Evolutionary conservation across 805 yeast genomes (phyloP), one percentile per base, ranked within the genome.

Genomic region (Candida suzukii): DNA sequence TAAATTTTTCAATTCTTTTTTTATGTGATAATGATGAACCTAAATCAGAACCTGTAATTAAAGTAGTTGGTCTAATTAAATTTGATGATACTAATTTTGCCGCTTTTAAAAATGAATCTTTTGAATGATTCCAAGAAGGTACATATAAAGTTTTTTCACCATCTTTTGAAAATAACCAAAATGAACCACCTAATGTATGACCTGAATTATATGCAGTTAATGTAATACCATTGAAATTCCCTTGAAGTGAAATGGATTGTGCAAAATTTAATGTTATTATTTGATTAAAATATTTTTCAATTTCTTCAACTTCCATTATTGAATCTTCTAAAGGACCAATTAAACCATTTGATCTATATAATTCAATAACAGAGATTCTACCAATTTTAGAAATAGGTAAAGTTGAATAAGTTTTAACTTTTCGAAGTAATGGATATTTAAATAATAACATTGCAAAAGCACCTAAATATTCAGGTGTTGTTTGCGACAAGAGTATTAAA

Each of bases 121-220:
- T 80, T 1, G 97, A 81, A 57, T 93, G 98, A 58, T 90, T 91
- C 98, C 98, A 93, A 35, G 84, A 78, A 2, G 93, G 88, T 0
- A 96, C 95, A 59, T 88, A 87, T 2, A 91, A 67, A n/a, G 90
- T 66, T 47, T 82, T 82, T 49, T 91, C 97, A 16, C 80, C 74
- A 46, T 83, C 79, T 42, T 80, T 80, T 35, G 74, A 72, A 11
- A 91, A 59, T 29, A 81, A 66, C 97, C 97, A 90, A 36, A 90
- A 77, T 0, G 95, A 78, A 13, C 99, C 98, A 46, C 99, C 99
- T 24, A 93, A 70, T 0, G 95, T 72, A 56, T 87, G 96, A 3
- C 99, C 99, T 0, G 97, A 81, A 58, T 85, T 88, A 50, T 80
- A 79, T 0, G 97, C 95, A 0, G 95, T 80, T 19, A 91, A 65